Percentiles rank a stretch among this genome's conserved stretches.
Conservation (phyloP, 2,329 filamentous ascomycete species). For the Nothomitra cinnamomea region DNA sequence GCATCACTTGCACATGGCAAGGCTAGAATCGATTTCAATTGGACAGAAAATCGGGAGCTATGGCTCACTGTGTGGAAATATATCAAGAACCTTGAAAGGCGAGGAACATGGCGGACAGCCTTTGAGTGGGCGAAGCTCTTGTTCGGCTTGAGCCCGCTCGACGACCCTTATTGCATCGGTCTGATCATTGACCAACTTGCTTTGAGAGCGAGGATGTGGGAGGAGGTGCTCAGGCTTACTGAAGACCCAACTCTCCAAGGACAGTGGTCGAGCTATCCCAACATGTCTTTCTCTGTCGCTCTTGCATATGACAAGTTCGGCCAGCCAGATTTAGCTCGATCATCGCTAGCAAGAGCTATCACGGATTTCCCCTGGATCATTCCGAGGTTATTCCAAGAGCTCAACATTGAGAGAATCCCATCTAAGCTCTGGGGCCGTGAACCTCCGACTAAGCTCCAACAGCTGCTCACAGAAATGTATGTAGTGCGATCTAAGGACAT, state of each 20-base stretch:
- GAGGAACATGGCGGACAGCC: constrained; percentile 85
- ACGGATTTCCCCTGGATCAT: constrained; percentile 71
- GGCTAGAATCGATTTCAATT: constrained; percentile 62
- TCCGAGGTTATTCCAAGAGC: constrained; percentile 58
- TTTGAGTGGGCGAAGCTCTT: constrained; percentile 87
- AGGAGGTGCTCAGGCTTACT: constrained; percentile 57
- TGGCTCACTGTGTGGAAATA: constrained; percentile 85
- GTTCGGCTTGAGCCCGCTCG: constrained; percentile 50
- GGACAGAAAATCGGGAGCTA: constrained; percentile 80
- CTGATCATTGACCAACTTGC: constrained; percentile 72
- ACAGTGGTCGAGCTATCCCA: constrained; percentile 38
- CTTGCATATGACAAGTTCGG: constrained; percentile 60
- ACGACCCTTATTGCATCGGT: constrained; percentile 69
- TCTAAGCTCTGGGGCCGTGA: constrained; percentile 68
- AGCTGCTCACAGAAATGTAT: constrained; percentile 61
- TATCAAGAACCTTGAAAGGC: constrained; percentile 66
- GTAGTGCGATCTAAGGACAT: constrained; percentile 60
- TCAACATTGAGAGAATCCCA: constrained; percentile 60
- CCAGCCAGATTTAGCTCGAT: constrained; percentile 46
- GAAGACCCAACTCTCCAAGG: constrained; percentile 28
- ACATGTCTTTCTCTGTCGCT: constrained; percentile 60
- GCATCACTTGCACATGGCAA: constrained; percentile 59
- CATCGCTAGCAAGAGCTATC: constrained; percentile 50
- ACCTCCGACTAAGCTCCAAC: constrained; percentile 45
- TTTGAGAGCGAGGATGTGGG: constrained; percentile 59